Evolutionary conservation across 768 basidiomycete genomes (phyloP), one percentile per base, ranked within the genome.

Genomic region (Pleurotus ostreatus): DNA sequence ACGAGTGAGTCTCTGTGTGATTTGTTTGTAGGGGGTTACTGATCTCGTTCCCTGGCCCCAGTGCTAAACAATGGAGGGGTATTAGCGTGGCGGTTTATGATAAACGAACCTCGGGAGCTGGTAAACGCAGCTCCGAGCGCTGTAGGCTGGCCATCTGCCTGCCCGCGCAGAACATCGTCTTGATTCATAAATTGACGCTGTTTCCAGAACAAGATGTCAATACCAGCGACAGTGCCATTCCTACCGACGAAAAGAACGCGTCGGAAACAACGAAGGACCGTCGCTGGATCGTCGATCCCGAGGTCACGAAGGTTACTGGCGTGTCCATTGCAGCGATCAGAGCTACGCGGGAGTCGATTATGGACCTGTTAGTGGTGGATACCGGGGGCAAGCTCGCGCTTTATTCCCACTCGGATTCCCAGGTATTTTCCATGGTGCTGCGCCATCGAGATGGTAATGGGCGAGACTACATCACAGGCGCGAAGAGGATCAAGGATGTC

Each of bases 321-420:
- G 62, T 81, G 1, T 81, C 85, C 2, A 78, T 81, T 0, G 73
- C 79, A 0, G 71, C 89, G 2, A 69, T 94, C 39, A 74, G 79
- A 16, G 80, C 84, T 1, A 88, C 87, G 2, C 82, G 94, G 16
- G 70, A 71, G 5, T 71, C 75, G 12, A 75, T 92, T 12, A 77
- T 77, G 66, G 94, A 97, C 67, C 72, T 94, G 8, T 69, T 96
- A 4, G 69, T 88, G 13, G 68, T 92, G 47, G 82, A 79, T 47
- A 78, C 83, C 2, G 74, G 81, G 46, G 78, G 83, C 26, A 67
- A 67, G 7, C 68, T 92, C 8, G 68, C 72, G 0, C 64, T 94
- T 3, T 68, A 88, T 39, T 89, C 86, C 0, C 86, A 89, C 60
- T 62, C 11, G 26, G 34, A 30, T n/a, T 0, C 25, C 9, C 30